phyloP scores from a whole-genome alignment of 352 stramenopile genomes.

The Thalassiosira livingstoniorum region DNA sequence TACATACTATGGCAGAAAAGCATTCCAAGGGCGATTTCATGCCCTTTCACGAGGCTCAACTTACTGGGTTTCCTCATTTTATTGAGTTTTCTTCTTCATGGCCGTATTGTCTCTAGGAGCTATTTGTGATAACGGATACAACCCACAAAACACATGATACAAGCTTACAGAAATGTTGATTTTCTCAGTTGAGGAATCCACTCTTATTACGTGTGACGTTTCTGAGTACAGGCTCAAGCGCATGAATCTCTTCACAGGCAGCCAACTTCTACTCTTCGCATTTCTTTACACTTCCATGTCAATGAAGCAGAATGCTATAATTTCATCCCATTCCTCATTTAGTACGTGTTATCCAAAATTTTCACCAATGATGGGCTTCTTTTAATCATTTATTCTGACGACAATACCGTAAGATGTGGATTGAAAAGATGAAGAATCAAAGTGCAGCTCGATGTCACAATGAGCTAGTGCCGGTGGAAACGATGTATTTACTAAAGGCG shows the following conservation, averaged over 20 bases:
- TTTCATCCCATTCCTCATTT: slow-evolving; percentile 58
- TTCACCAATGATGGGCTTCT: slow-evolving; percentile 57
- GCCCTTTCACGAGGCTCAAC: slow-evolving; percentile 60
- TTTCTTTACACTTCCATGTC: slow-evolving; percentile 52
- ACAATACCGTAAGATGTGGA: too few species aligned
- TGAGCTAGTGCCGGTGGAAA: too few species aligned
- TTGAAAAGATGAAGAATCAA: too few species aligned
- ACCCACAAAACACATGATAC: slow-evolving; percentile 50
- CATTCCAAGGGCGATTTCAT: slow-evolving; percentile 46
- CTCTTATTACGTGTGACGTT: not conserved
- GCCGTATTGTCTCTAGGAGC: slow-evolving; percentile 41
- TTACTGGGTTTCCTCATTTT: slow-evolving; percentile 60
- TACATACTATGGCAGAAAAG: slow-evolving; percentile 62
- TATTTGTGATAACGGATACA: slow-evolving; percentile 31
- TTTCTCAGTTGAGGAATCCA: too few species aligned
- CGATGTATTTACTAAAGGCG: too few species aligned
- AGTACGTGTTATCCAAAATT: slow-evolving; percentile 57
- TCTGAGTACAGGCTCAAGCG: not conserved
- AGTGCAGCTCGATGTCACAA: too few species aligned
- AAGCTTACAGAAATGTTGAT: too few species aligned
- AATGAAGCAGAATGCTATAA: slow-evolving; percentile 57
- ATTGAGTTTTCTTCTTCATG: slow-evolving; percentile 74
- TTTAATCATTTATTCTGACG: slow-evolving; percentile 60
- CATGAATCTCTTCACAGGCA: slow-evolving; percentile 58
- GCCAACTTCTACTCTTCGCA: slow-evolving; percentile 60